A percentile compares a stretch with the other conserved stretches of the same genome.
These are phyloP conservation scores for Ophiostoma perfectum DNA, from an alignment of 2,329 filamentous ascomycete species.

Conservation along the genomic window DNA sequence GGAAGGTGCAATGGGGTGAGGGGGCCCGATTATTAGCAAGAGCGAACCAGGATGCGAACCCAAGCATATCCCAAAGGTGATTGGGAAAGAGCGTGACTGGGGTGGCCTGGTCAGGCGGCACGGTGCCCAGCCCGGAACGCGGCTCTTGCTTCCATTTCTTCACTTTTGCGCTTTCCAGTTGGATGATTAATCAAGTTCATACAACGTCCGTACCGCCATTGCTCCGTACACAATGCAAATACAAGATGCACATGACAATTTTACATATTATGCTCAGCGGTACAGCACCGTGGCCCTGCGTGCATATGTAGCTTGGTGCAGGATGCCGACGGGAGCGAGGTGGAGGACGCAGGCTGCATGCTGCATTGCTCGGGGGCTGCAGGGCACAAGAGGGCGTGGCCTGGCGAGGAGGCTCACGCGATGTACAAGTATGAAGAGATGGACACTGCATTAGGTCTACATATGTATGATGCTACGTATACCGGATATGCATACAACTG, in stretches of 20 bases:
- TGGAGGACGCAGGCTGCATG: slow-evolving; percentile 9
- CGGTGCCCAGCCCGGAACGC: background rate
- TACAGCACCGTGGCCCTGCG: background rate
- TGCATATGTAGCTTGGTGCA: background rate
- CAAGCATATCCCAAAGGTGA: background rate
- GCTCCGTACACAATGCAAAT: no score
- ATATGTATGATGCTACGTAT: background rate
- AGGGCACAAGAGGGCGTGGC: background rate
- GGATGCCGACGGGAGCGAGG: background rate
- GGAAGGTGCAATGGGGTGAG: background rate
- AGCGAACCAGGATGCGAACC: slow-evolving; percentile 5
- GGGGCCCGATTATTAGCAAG: background rate
- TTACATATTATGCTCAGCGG: no score
- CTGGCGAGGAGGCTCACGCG: slow-evolving; percentile 8
- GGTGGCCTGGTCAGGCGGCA: slow-evolving; percentile 5
- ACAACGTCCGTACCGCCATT: no score
- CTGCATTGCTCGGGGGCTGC: slow-evolving; percentile 6
- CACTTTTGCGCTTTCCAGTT: background rate
- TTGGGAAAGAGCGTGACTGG: background rate
- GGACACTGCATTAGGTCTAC: background rate
- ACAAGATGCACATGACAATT: no score
- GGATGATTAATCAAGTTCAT: background rate
- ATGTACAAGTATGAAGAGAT: background rate
- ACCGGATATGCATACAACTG: slow-evolving; percentile 9
- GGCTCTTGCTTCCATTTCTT: background rate